Evolutionary conservation across 2,329 filamentous ascomycete genomes (phyloP), one percentile per base, ranked within the genome.

Genomic region (Colletotrichum destructivum): DNA sequence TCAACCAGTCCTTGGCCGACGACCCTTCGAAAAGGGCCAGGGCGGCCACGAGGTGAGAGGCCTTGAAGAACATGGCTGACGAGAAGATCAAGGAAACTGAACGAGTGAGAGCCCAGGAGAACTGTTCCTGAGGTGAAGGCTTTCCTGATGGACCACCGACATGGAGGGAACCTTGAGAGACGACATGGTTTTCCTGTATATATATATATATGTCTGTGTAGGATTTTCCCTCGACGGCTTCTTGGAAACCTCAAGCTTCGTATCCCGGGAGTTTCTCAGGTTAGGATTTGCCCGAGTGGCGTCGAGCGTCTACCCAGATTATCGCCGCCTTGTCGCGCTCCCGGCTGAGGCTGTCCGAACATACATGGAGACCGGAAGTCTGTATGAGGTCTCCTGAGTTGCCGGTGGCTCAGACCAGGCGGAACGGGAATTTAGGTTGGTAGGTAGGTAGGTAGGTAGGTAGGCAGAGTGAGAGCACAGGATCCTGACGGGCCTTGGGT

Each of bases 1-100:
- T 78, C 11, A 75, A 44, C 73, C 75, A 75, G 40, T 78, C 75
- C 61, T 74, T 74, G 6, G 61, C 59, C 38, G 46, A 59, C 15
- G 60, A 62, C 46, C 35, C 61, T 21, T 62, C 59, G 12, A 68
- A 40, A 9, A 71, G 69, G n/a, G 69, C 69, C 57, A 71, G 57
- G 13, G 26, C 40, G 38, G 64, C 65, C 31, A 49, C 57, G 15
- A 69, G 18, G 44, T 57, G 64, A 4, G 65, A 54, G 44, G 60
- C 46, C 18, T 52, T 44, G 18, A 68, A 63, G 16, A 68, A 51
- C 69, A 71, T 71, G 46, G 21, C 35, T 13, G 3, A 42, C 4
- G 26, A 26, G 26, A 26, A 26, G n/a, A 16, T 54, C 13, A 13
- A 9, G 16, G 15, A 60, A n/a, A 4, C 9, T 23, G 4, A 40